Percentiles rank a stretch among this genome's conserved stretches.
These are phyloP conservation scores for Plasmodium adleri DNA, from an alignment of 169 alveolate genomes.

Conservation along the genomic window DNA sequence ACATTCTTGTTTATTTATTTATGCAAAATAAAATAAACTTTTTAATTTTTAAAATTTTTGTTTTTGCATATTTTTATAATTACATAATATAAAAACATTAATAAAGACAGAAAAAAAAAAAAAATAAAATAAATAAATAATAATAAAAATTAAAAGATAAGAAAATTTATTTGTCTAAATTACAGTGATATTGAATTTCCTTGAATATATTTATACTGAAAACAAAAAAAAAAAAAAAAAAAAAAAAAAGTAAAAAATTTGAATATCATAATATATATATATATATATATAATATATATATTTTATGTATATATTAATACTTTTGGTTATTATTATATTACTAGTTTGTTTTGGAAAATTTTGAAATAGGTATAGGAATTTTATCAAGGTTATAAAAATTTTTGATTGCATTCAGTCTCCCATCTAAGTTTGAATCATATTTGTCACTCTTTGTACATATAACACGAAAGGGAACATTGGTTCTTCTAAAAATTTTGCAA, in stretches of 20 bases:
- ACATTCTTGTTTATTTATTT: neutral
- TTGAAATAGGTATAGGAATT: constrained; percentile 54
- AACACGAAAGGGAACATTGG: constrained; percentile 44
- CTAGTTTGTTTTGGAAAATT: constrained; percentile 64
- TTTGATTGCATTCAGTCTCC: constrained; percentile 43
- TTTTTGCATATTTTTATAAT: neutral
- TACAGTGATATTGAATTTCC: constrained; percentile 68
- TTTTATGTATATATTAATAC: neutral
- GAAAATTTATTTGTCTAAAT: constrained; percentile 28
- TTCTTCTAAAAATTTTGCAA: constrained; percentile 18
- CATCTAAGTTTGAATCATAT: constrained; percentile 12
- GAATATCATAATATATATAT: constrained; percentile 5
- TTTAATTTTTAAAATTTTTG: constrained; percentile 4
- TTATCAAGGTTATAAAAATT: constrained; percentile 53
- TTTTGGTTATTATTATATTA: neutral
- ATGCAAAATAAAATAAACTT: neutral
- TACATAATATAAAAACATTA: neutral
- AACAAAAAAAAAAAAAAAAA: constrained; percentile 2
- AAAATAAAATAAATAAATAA: neutral
- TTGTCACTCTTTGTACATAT: constrained; percentile 69
- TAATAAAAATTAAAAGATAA: neutral
- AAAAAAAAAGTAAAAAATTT: neutral
- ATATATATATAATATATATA: neutral
- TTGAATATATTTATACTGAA: constrained; percentile 62
- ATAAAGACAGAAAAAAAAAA: neutral